Conservation (phyloP, 768 basidiomycete genomes). For the Tricholomella constricta region DNA sequence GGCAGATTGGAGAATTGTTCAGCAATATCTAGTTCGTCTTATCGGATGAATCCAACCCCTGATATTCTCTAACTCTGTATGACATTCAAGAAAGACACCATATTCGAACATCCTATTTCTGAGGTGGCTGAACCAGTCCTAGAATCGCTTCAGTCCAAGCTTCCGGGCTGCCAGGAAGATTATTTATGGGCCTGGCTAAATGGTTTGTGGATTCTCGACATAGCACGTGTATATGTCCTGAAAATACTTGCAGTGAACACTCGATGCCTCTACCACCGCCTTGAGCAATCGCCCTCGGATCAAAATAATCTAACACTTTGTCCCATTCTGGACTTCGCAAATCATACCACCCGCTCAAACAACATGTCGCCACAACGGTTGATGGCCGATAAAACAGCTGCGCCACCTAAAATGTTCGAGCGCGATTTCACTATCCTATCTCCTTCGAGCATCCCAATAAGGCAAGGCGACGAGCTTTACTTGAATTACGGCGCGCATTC, state of each 20-base stretch:
- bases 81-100: slow-evolving; percentile 19
- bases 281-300: slow-evolving; percentile 48
- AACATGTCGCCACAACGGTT: slow-evolving; percentile 46
- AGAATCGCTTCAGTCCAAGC: slow-evolving; percentile 16
- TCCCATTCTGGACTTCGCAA: slow-evolving; percentile 90
- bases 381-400: slow-evolving; percentile 37
- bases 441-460: slow-evolving; percentile 41
- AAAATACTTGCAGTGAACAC: slow-evolving; percentile 72
- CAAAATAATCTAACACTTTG: slow-evolving; percentile 84
- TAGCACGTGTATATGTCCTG: slow-evolving; percentile 3
- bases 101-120: slow-evolving; percentile 6
- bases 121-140: slow-evolving; percentile 5
- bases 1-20: slow-evolving; percentile 59
- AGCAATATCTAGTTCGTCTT: slow-evolving; percentile 52
- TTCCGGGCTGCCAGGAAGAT: slow-evolving; percentile 33
- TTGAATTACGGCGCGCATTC: slow-evolving; percentile 82
- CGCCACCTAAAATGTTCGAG: slow-evolving; percentile 35
- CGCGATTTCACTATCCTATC: slow-evolving; percentile 56
- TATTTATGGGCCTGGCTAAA: slow-evolving; percentile 94
- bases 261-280: slow-evolving; percentile 77
- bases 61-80: slow-evolving; percentile 11
- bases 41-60: neutral
- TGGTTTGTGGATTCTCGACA: slow-evolving; percentile 47
- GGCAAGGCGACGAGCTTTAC: slow-evolving; percentile 64
- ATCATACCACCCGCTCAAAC: slow-evolving; percentile 55